Evolutionary conservation across 306 rosid genomes (phyloP).

Genomic region (Dryas drummondii): DNA sequence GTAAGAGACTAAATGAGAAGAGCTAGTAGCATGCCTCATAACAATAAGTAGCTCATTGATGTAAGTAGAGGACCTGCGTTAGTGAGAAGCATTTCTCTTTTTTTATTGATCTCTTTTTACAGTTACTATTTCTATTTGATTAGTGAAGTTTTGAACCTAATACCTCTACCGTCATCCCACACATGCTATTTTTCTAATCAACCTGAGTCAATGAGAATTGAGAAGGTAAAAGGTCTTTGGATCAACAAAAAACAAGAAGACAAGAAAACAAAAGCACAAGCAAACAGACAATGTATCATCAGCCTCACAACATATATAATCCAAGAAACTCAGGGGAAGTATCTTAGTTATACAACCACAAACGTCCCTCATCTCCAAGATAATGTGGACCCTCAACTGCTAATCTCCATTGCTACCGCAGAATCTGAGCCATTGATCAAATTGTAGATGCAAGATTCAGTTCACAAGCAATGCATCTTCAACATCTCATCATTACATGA

Average conservation of each 20-base stretch:
- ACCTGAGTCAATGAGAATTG: neutral
- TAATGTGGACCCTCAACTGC: conserved; percentile 21
- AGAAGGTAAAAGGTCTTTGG: neutral
- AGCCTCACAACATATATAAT: neutral
- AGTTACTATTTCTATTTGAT: too few species aligned
- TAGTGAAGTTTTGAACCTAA: too few species aligned
- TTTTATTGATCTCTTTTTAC: neutral
- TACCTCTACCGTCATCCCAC: too few species aligned
- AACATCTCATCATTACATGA: neutral
- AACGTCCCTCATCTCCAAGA: conserved; percentile 24
- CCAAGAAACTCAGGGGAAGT: neutral
- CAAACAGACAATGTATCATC: conserved; percentile 15
- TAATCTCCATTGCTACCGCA: neutral
- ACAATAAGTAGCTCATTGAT: neutral
- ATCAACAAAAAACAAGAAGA: neutral
- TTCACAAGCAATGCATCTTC: conserved; percentile 4
- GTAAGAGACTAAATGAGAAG: too few species aligned
- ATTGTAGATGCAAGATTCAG: neutral
- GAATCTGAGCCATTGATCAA: conserved; percentile 4
- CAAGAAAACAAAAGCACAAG: neutral
- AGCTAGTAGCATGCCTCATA: too few species aligned
- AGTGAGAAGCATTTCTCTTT: neutral
- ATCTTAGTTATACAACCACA: conserved; percentile 9
- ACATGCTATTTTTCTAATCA: neutral
- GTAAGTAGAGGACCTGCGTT: neutral